These are phyloP conservation scores for Craterostigma plantagineum DNA, from an alignment of 257 asterid species.

Conservation along the genomic window DNA sequence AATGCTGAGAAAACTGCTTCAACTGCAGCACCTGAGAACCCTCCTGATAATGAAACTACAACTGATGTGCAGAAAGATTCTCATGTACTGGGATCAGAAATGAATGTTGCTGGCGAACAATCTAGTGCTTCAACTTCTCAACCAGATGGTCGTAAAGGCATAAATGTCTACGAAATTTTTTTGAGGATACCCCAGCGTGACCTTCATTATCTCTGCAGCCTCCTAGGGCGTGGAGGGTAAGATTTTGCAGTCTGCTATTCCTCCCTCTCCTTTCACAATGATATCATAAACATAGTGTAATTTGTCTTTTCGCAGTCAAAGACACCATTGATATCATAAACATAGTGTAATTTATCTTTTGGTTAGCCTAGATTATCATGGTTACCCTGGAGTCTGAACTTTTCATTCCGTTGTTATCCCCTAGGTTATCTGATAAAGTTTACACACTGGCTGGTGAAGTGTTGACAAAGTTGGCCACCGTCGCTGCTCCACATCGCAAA, in stretches of 20 bases:
- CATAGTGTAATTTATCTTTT: no score
- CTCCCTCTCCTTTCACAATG: constrained; percentile 1
- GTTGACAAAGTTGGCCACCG: constrained; percentile 77
- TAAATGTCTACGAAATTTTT: constrained; percentile 33
- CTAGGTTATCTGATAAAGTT: constrained; percentile 94
- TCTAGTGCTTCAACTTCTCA: constrained; percentile 21
- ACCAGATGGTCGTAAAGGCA: constrained; percentile 31
- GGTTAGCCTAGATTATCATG: no score
- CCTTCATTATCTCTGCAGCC: constrained; percentile 65
- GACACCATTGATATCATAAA: no score
- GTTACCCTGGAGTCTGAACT: neutral
- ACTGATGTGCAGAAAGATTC: constrained; percentile 23
- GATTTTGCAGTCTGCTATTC: constrained; percentile 1
- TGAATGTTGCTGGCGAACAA: constrained; percentile 26
- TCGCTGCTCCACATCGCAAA: constrained; percentile 74
- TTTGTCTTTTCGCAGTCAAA: neutral
- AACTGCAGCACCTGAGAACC: constrained; percentile 19
- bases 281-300: neutral
- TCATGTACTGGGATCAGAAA: constrained; percentile 19
- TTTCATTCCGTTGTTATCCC: constrained; percentile 11
- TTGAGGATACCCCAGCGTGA: constrained; percentile 61
- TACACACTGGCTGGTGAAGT: constrained; percentile 84
- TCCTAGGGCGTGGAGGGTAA: constrained; percentile 98
- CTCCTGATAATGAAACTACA: constrained; percentile 27
- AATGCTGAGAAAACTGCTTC: constrained; percentile 37